phyloP scores from a whole-genome alignment of 2,329 filamentous ascomycete genomes.

The Phaeosphaeria sp. region DNA sequence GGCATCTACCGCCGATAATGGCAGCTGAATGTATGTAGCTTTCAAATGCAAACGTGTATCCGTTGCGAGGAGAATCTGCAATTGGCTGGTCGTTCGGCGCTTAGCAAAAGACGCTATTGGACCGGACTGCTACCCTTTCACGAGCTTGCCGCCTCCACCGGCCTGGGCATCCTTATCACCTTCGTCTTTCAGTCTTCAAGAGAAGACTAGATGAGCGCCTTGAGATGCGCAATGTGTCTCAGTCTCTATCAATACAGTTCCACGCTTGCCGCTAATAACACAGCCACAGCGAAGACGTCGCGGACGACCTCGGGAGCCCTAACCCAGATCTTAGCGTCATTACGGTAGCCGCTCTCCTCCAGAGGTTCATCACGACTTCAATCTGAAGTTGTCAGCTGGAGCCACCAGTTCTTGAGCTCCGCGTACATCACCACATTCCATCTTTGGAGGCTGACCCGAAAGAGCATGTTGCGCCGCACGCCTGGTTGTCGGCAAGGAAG shows the following conservation, averaged over 20 bases:
- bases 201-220: background rate
- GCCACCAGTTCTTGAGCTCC: background rate
- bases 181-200: background rate
- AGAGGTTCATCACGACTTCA: background rate
- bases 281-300: background rate
- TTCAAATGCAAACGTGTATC: too few relatives aligned
- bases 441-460: background rate
- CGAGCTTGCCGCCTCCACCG: background rate
- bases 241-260: background rate
- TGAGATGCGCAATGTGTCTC: background rate
- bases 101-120: background rate
- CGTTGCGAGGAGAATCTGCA: too few relatives aligned
- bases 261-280: background rate
- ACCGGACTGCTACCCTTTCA: background rate
- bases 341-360: background rate
- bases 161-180: background rate
- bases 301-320: background rate
- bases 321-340: background rate
- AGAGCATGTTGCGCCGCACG: background rate
- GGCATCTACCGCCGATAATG: too few relatives aligned
- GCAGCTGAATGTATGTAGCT: too few relatives aligned
- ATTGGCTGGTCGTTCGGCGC: background rate
- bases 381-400: background rate
- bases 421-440: background rate
- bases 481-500: background rate